Percentiles rank a stretch among this genome's conserved stretches.
These are phyloP conservation scores for Arbutus unedo DNA, from an alignment of 148 eudicot genomes.

Conservation along the genomic window DNA sequence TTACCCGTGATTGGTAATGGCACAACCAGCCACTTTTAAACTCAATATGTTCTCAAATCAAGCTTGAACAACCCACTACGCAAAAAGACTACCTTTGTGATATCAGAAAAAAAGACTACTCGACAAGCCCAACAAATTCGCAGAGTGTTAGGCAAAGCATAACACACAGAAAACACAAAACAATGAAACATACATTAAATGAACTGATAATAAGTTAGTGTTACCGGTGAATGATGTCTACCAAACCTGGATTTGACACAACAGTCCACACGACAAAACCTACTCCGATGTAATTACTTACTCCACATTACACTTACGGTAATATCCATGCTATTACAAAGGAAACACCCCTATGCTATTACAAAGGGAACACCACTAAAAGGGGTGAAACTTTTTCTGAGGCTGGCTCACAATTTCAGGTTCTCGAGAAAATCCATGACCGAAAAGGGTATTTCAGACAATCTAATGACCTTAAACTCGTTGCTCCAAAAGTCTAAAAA, in stretches of 20 bases:
- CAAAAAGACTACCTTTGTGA: neutral
- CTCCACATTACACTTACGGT: too few relatives aligned
- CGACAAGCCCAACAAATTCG: neutral
- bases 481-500: too few relatives aligned
- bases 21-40: neutral
- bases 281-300: neutral
- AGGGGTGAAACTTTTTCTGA: too few relatives aligned
- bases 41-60: neutral
- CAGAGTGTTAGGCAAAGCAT: neutral
- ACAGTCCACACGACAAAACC: neutral
- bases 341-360: too few relatives aligned
- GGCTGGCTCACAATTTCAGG: too few relatives aligned
- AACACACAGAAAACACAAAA: neutral
- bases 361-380: too few relatives aligned
- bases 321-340: too few relatives aligned
- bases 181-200: neutral
- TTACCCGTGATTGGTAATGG: too few relatives aligned
- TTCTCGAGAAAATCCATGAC: too few relatives aligned
- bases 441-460: too few relatives aligned
- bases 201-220: neutral
- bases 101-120: neutral
- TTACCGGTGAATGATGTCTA: neutral
- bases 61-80: neutral
- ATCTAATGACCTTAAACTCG: too few relatives aligned
- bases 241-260: neutral